Conservation (phyloP, 2,329 filamentous ascomycete species). For the Biscogniauxia sp. region DNA sequence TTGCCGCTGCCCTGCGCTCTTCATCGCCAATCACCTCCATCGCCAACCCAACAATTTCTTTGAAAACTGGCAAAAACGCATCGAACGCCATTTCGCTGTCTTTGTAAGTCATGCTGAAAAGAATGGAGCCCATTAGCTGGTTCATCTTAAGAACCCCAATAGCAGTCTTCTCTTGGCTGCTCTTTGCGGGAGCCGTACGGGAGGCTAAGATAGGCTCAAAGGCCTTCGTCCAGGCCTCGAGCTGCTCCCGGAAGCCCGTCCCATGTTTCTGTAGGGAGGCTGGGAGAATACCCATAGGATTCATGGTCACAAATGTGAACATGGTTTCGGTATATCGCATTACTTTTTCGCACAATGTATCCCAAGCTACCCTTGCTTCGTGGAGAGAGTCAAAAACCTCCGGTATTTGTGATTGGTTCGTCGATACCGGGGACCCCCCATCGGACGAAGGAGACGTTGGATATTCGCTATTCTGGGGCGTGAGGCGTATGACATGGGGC, state of each 20-base stretch:
- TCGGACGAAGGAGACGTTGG: slow-evolving; percentile 44
- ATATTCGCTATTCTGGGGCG: slow-evolving; percentile 35
- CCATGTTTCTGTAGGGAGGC: slow-evolving; percentile 47
- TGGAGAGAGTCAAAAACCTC: slow-evolving; percentile 47
- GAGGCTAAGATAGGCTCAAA: slow-evolving; percentile 55
- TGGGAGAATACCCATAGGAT: slow-evolving; percentile 53
- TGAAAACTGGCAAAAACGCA: slow-evolving; percentile 49
- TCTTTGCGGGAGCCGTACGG: slow-evolving; percentile 47
- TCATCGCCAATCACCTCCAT: slow-evolving; percentile 59
- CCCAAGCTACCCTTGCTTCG: slow-evolving; percentile 57
- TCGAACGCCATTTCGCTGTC: slow-evolving; percentile 60
- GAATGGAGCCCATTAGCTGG: slow-evolving; percentile 55
- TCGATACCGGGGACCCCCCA: slow-evolving; percentile 40
- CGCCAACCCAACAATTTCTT: slow-evolving; percentile 55
- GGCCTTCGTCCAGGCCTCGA: slow-evolving; percentile 54
- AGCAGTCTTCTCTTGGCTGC: slow-evolving; percentile 55
- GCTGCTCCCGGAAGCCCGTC: slow-evolving; percentile 45
- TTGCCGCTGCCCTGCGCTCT: slow-evolving; percentile 49
- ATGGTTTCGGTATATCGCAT: slow-evolving; percentile 59
- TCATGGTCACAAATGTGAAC: slow-evolving; percentile 44
- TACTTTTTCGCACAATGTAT: slow-evolving; percentile 54
- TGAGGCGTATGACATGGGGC: slow-evolving; percentile 57
- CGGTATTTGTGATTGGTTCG: slow-evolving; percentile 39
- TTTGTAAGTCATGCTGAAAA: slow-evolving; percentile 61
- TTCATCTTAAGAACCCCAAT: slow-evolving; percentile 63